Base-by-base conservation (phyloP, 768 basidiomycete species). In the Lentinula lateritia region DNA sequence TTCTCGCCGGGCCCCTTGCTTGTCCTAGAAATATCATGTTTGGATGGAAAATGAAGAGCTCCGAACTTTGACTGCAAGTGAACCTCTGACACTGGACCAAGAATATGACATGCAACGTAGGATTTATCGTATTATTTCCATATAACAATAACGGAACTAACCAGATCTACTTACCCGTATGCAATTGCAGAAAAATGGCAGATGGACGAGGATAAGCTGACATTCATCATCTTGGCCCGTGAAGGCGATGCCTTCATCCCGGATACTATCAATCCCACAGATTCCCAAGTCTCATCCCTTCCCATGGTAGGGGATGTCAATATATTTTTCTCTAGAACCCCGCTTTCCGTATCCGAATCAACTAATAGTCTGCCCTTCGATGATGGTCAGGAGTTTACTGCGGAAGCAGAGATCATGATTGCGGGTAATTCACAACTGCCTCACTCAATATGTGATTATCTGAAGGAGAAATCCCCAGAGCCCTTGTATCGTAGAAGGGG, bases 301-400 rank as follows among this genome's bases (percentile, higher is more conserved):
- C 82, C 80, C 9, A 95, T 96, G 93, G 76, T 95, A 18, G 95
- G 95, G 36, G 95, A 98, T 70, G 93, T 94, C 39, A 97, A 97
- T 71, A 73, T 97, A 32, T 97, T 97, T 71, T 73, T 96, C 46
- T 88, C 89, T 50, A 85, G 86, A 50, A 65, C 70, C 16, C 39
- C 28, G 46, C 45, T 36, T 16, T 34, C 64, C 36, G 67, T 61
- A 9, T 66, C 68, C 18, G 65, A 65, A 9, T 58, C 61, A 18
- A 58, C 35, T 13, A 74, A 74, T 32, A 73, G 66, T 1, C 69
- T 68, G 0, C 73, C 74, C 20, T 42, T n/a, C 32, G 46, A 43
- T 2, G 69, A 71, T 0, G 73, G 75, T 6, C 74, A 78, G 23
- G 77, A 74, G 38, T 81, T 84, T 60, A 87, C 93, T 64, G 91